Percentiles rank a stretch among this genome's conserved stretches.
These are phyloP conservation scores for Globisporangium megalacanthum DNA, from an alignment of 352 stramenopile genomes.

Conservation along the genomic window DNA sequence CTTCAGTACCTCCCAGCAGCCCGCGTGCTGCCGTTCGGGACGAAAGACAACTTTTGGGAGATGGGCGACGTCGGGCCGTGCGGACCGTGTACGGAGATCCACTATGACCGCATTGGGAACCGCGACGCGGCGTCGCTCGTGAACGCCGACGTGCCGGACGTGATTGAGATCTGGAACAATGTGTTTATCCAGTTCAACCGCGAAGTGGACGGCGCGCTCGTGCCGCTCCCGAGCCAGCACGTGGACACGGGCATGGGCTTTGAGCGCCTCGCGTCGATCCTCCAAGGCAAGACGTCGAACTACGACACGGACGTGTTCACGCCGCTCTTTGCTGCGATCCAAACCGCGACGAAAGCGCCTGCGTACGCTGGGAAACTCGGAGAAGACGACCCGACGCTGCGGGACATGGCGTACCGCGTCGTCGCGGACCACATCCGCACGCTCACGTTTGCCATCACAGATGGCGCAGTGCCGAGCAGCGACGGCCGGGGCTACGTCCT, in stretches of 20 bases:
- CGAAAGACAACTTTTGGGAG: constrained; percentile 99
- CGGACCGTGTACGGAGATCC: constrained; percentile 98
- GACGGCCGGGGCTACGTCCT: constrained; percentile 98
- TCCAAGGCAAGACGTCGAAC: constrained; percentile 94
- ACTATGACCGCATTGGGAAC: constrained; percentile 98
- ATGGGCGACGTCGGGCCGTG: constrained; percentile 99
- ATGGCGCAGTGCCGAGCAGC: constrained; percentile 96
- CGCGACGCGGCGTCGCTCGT: constrained; percentile 91
- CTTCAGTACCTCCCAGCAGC: constrained; percentile 83
- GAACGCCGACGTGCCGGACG: constrained; percentile 96
- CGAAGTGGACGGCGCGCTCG: constrained; percentile 86
- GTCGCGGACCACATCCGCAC: constrained; percentile 98
- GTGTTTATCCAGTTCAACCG: constrained; percentile 99
- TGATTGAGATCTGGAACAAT: constrained; percentile 99
- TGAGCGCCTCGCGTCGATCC: constrained; percentile 90
- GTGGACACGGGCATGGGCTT: constrained; percentile 99
- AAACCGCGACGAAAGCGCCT: constrained; percentile 68
- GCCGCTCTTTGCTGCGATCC: constrained; percentile 94
- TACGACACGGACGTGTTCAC: constrained; percentile 99
- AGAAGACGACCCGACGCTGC: constrained; percentile 84
- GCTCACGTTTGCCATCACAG: constrained; percentile 97
- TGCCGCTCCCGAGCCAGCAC: constrained; percentile 92
- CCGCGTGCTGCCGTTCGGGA: constrained; percentile 91
- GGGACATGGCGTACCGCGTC: constrained; percentile 92
- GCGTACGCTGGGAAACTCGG: constrained; percentile 84